Evolutionary conservation across 2,329 filamentous ascomycete species (phyloP).

Genomic region (Furcasterigmium furcatum): DNA sequence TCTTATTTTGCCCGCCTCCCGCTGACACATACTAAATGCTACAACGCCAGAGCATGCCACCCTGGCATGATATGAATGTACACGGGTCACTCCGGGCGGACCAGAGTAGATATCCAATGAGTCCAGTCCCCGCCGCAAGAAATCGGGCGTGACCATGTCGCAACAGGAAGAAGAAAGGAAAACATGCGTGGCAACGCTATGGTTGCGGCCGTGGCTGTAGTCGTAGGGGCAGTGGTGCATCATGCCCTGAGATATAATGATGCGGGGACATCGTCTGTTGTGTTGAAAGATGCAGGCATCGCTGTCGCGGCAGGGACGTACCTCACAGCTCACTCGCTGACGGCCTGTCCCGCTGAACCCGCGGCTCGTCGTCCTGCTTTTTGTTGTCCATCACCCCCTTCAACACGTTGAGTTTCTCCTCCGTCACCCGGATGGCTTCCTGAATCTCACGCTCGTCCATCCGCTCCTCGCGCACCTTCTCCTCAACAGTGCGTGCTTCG

Average conservation of each 20-base stretch:
- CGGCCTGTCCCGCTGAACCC: neutral
- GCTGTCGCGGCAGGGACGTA: neutral
- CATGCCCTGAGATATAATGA: no score
- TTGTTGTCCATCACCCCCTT: slow-evolving; percentile 68
- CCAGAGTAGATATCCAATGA: no score
- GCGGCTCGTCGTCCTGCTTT: slow-evolving; percentile 22
- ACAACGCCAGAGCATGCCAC: no score
- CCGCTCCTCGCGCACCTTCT: slow-evolving; percentile 52
- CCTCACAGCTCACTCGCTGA: neutral
- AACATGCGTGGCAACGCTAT: neutral
- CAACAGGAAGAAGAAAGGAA: neutral
- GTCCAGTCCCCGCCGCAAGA: neutral
- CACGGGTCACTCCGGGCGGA: no score
- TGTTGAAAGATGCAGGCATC: no score
- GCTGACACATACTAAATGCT: neutral
- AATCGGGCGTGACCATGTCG: neutral
- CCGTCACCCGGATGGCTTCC: slow-evolving; percentile 80
- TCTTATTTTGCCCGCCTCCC: neutral
- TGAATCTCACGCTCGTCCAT: slow-evolving; percentile 74
- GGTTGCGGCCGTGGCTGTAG: neutral
- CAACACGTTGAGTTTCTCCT: slow-evolving; percentile 76
- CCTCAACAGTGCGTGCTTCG: slow-evolving; percentile 52
- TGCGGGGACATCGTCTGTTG: no score
- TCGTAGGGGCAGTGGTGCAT: no score
- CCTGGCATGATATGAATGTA: no score